Evolutionary conservation across 495 filamentous ascomycete genomes (phyloP).

Genomic region (Chaetomidium leptoderma): DNA sequence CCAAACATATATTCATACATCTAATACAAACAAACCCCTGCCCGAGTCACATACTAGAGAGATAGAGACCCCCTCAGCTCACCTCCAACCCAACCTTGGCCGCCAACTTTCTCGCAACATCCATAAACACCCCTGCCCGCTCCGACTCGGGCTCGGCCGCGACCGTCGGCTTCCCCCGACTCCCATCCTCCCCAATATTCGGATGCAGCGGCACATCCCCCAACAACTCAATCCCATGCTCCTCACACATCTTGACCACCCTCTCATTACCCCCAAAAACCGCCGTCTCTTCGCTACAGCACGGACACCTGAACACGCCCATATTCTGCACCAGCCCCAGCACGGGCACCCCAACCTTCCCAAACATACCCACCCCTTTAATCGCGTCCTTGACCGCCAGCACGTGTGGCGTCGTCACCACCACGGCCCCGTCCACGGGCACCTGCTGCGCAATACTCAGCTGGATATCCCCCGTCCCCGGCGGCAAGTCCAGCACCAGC

Average conservation of each 20-base stretch:
- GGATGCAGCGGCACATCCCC: slow-evolving; percentile 89
- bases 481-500: slow-evolving; percentile 85
- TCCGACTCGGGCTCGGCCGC: slow-evolving; percentile 74
- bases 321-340: slow-evolving; percentile 97
- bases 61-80: not conserved
- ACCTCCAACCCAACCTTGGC: slow-evolving; percentile 42
- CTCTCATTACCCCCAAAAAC: slow-evolving; percentile 66
- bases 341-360: slow-evolving; percentile 67
- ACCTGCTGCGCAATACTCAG: slow-evolving; percentile 91
- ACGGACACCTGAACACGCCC: slow-evolving; percentile 77
- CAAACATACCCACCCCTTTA: slow-evolving; percentile 87
- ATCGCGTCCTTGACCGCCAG: slow-evolving; percentile 84
- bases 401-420: slow-evolving; percentile 91
- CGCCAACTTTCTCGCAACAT: slow-evolving; percentile 61
- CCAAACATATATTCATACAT: not conserved
- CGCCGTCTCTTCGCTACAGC: slow-evolving; percentile 66
- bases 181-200: slow-evolving; percentile 81
- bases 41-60: not conserved
- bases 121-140: slow-evolving; percentile 65
- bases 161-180: slow-evolving; percentile 84
- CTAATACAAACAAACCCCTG: not conserved
- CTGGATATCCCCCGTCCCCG: slow-evolving; percentile 92
- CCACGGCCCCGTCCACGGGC: slow-evolving; percentile 72
- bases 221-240: slow-evolving; percentile 67
- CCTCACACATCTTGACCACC: slow-evolving; percentile 42